These are phyloP conservation scores for Oryza glaberrima DNA, from an alignment of 176 grass and related monocot species.

Conservation along the genomic window DNA sequence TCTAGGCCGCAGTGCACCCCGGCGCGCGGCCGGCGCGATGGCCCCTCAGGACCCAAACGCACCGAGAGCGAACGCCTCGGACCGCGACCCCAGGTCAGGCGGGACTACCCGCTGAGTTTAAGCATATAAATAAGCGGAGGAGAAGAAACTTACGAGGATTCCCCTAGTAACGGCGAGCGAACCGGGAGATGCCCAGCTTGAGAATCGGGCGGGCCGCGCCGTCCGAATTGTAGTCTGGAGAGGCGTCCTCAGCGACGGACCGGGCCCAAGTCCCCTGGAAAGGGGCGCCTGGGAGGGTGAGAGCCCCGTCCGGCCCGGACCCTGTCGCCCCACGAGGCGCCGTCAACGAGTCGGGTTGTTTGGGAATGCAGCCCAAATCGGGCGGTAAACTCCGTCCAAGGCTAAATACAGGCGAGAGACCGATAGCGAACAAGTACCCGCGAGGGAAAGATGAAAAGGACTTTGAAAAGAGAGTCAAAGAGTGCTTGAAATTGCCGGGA, in stretches of 20 bases:
- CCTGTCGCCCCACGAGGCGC: conserved; percentile 48
- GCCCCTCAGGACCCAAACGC: too few species aligned
- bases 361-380: conserved; percentile 60
- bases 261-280: conserved; percentile 57
- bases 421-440: conserved; percentile 58
- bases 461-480: conserved; percentile 73
- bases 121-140: too few species aligned
- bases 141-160: too few species aligned
- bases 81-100: too few species aligned
- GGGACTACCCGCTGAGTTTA: too few species aligned
- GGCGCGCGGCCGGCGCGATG: too few species aligned
- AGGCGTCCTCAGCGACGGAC: too few species aligned
- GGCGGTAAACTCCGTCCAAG: conserved; percentile 51
- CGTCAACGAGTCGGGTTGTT: conserved; percentile 59
- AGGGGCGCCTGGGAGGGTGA: conserved; percentile 65
- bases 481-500: conserved; percentile 73
- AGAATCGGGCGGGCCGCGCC: neutral
- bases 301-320: conserved; percentile 55
- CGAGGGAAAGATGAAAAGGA: conserved; percentile 64
- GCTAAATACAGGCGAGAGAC: conserved; percentile 63
- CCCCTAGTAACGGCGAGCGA: conserved; percentile 52
- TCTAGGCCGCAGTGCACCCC: too few species aligned
- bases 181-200: conserved; percentile 28
- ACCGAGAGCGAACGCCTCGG: too few species aligned
- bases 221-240: too few species aligned